Evolutionary conservation across 1,284 basidiomycete species (phyloP), one percentile per base, ranked within the genome.

Genomic region (Ustilago tritici): DNA sequence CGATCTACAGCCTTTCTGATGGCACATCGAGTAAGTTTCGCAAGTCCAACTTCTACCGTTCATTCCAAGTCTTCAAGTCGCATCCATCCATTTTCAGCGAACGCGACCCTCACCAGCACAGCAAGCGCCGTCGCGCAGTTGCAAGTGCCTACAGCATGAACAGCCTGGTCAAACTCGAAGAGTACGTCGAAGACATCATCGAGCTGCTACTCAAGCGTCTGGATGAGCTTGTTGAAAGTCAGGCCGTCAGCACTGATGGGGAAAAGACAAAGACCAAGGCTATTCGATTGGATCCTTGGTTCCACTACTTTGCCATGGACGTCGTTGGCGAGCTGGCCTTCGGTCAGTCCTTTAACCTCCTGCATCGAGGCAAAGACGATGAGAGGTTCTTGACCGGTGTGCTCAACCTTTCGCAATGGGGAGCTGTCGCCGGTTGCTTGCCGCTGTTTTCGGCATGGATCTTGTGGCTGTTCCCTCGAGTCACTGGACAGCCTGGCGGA

Each of bases 241-340:
- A 76, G 8, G 23, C 69, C 5, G 49, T 47, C 11, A 52, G 35
- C 10, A 38, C n/a, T 9, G 15, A 63, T n/a, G 61, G 46, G 10
- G 63, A 65, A 4, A 58, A 59, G 34, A 52, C 47, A 3, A 72
- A 58, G 63, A 66, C 63, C 1, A 64, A 56, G 40, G 46, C 77
- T 11, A 66, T 80, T n/a, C 55, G 70, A 40, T 41, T 83, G 19
- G 75, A 78, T 52, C 67, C 73, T 4, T 77, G 79, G 71, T 75
- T 82, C 56, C 76, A 78, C 56, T 83, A 59, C 61, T 82, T 81
- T 59, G 80, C 80, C 28, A 82, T 81, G 75, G 81, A 83, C 36
- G 80, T 76, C 4, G 79, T 83, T 2, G 79, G 80, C 11, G 76
- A 83, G 47, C 65, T 83, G 28, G 79, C 79, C 9, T 79, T 79